These are phyloP conservation scores for Pterulicium gracile DNA, from an alignment of 1,284 basidiomycete species.

Conservation along the genomic window DNA sequence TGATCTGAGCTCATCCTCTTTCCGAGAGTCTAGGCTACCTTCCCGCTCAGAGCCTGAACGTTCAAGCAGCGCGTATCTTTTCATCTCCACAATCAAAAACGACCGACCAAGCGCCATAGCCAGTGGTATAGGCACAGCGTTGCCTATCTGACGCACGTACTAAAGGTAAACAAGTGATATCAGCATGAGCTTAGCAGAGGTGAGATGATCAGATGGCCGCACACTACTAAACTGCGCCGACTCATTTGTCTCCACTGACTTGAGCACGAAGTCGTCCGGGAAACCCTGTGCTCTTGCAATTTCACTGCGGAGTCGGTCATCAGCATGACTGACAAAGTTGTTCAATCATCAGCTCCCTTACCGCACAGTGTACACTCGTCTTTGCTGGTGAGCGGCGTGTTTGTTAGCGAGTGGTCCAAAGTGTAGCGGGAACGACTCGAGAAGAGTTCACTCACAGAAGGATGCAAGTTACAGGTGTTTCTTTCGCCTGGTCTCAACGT, in stretches of 20 bases:
- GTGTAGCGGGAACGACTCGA: not conserved
- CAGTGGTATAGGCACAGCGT: conserved; percentile 61
- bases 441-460: conserved; percentile 30
- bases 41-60: too few species aligned
- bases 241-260: conserved; percentile 29
- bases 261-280: conserved; percentile 51
- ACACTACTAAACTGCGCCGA: conserved; percentile 19
- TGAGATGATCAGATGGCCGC: not conserved
- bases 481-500: conserved; percentile 35
- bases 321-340: not conserved
- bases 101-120: conserved; percentile 50
- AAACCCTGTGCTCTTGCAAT: conserved; percentile 64
- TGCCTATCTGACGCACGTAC: conserved; percentile 48
- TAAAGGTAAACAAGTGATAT: not conserved
- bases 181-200: conserved; percentile 1
- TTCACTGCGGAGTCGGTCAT: conserved; percentile 25
- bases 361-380: conserved; percentile 45
- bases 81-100: conserved; percentile 36
- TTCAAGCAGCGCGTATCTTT: too few species aligned
- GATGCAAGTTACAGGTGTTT: conserved; percentile 44
- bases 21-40: too few species aligned
- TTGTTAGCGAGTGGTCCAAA: conserved; percentile 1
- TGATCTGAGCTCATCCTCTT: too few species aligned
- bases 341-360: not conserved
- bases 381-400: conserved; percentile 34